Base-by-base conservation (phyloP, 768 basidiomycete species). In the Mycena galericulata region DNA sequence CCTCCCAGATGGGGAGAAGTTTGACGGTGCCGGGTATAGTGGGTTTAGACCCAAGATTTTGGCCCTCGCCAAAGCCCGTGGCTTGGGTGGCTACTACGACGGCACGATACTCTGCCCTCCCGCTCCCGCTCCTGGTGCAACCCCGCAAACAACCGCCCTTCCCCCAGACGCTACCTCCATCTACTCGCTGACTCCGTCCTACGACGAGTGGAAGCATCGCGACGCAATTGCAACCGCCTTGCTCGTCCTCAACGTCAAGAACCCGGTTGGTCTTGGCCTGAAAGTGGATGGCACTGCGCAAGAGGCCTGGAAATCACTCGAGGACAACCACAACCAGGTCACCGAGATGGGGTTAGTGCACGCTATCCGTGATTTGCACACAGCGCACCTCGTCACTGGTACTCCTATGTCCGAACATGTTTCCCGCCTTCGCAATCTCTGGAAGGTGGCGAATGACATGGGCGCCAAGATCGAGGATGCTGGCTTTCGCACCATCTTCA, bases 211-310 rank as follows among this genome's bases (percentile, higher is more conserved):
- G 76, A 62, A 67, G 3, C 47, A 57, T 7, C 53, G 70, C 1
- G 72, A 78, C 36, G 68, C 68, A 0, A 74, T 73, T 70, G 50
- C 71, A 3, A 29, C 62, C 5, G 66, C 59, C n/a, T n/a, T n/a
- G n/a, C n/a, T n/a, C n/a, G n/a, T n/a, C n/a, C n/a, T n/a, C n/a
- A n/a, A n/a, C n/a, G 1, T 66, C 46, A 73, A 75, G 45, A 74
- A 78, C 41, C 68, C 72, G 1, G 56, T 76, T 9, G 75, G 75
- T 4, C 49, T 74, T 8, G 76, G 74, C 0, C 38, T 77, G 11
- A 70, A 70, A 10, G 53, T 64, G 20, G 72, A 72, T 32, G 73
- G 75, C 12, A 73, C 68, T 0, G 75, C 75, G 1, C 69, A 72
- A 0, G 70, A 75, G 18, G 72, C 74, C 11, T 75, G 72, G 73